A percentile compares a stretch with the other conserved stretches of the same genome.
Conservation (phyloP, 23 red algal species). For the Pyropia haitanensis region DNA sequence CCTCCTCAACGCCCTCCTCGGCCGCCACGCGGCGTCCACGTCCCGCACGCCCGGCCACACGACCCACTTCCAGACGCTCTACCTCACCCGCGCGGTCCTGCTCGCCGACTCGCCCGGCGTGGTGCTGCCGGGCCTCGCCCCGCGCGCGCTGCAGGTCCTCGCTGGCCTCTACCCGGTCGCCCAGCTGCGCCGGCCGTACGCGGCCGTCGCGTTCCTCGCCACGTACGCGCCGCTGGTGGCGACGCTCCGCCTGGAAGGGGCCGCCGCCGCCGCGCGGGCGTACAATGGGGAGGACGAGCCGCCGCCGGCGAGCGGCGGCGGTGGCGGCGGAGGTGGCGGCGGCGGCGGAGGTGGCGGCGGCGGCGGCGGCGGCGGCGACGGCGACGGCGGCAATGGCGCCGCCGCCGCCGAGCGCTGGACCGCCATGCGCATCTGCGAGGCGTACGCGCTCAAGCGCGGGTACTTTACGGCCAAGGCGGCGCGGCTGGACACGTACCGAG, state of each 20-base stretch:
- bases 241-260: conserved; percentile 25
- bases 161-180: conserved; percentile 56
- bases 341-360: no score
- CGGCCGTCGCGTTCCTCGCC: conserved; percentile 42
- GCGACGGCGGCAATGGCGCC: no score
- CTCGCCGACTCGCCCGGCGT: conserved; percentile 93
- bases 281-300: conserved; percentile 19
- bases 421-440: conserved; percentile 63
- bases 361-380: no score
- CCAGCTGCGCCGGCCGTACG: conserved; percentile 55
- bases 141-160: conserved; percentile 57
- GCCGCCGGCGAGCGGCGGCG: neutral
- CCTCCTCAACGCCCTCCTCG: conserved; percentile 77
- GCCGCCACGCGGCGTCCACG: conserved; percentile 61
- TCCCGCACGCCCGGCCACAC: conserved; percentile 87
- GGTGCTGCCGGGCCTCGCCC: conserved; percentile 67
- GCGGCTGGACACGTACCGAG: conserved; percentile 41
- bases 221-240: conserved; percentile 39
- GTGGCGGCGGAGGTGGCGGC: no score
- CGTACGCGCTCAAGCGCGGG: conserved; percentile 54
- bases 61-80: conserved; percentile 91
- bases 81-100: conserved; percentile 53
- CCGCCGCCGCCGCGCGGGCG: conserved; percentile 1
- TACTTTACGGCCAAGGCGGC: conserved; percentile 65
- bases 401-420: conserved; percentile 25